Percentiles rank a stretch among this genome's conserved stretches.
Evolutionary conservation across 2,329 filamentous ascomycete genomes (phyloP).

Genomic region (Beauveria scarabaeidicola): DNA sequence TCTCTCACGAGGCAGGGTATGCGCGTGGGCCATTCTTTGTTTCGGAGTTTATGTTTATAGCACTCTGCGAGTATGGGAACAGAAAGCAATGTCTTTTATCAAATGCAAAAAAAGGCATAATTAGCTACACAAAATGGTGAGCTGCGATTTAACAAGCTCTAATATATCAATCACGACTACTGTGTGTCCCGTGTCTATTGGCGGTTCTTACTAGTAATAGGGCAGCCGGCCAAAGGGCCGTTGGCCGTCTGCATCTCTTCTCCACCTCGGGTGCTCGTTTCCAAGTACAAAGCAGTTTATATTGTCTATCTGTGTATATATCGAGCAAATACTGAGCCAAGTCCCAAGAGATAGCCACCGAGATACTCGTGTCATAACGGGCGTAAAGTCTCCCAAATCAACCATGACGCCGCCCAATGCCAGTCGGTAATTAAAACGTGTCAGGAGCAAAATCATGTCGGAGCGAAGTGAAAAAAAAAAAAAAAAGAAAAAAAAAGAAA

Average conservation of each 20-base stretch:
- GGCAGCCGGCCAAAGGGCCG: too few species aligned
- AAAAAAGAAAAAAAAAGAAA: neutral
- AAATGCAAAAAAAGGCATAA: neutral
- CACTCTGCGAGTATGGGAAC: neutral
- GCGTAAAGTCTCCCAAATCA: neutral
- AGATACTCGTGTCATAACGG: neutral
- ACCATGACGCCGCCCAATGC: constrained; percentile 5
- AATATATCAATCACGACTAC: neutral
- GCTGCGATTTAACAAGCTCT: neutral
- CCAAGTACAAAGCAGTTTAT: neutral
- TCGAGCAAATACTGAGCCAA: neutral
- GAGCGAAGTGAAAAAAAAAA: neutral
- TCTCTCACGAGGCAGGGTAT: neutral
- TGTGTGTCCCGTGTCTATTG: neutral
- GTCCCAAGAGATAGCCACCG: neutral
- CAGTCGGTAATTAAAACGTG: neutral
- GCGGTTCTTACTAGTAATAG: too few species aligned
- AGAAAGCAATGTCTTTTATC: neutral
- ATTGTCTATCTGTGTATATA: neutral
- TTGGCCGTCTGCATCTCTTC: too few species aligned
- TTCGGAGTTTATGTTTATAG: neutral
- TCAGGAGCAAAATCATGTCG: neutral
- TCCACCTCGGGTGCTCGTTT: neutral
- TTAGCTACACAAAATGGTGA: neutral
- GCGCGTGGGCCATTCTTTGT: neutral